phyloP scores from a whole-genome alignment of 768 basidiomycete genomes.

The Lactifluus volemus region DNA sequence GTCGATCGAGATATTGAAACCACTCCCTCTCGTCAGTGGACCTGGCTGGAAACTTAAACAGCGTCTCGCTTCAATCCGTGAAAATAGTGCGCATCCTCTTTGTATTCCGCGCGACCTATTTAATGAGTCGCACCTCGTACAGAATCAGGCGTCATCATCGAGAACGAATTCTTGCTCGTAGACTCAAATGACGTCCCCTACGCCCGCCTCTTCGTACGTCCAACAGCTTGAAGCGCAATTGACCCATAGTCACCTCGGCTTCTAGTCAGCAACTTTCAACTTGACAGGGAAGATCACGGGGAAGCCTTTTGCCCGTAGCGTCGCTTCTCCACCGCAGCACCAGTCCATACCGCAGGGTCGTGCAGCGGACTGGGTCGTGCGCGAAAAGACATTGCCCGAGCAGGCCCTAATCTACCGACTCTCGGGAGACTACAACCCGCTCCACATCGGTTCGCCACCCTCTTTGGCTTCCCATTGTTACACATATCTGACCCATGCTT shows the following conservation, averaged over 20 bases:
- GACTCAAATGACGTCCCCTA: constrained; percentile 47
- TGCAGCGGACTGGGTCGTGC: constrained; percentile 34
- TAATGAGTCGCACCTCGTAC: not conserved
- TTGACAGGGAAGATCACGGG: constrained; percentile 34
- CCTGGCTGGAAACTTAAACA: constrained; percentile 69
- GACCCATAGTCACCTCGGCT: not conserved
- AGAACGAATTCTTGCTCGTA: constrained; percentile 52
- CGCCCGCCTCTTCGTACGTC: constrained; percentile 34
- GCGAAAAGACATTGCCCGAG: constrained; percentile 32
- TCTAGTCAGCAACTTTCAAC: constrained; percentile 34
- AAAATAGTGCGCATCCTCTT: constrained; percentile 57
- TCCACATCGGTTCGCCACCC: constrained; percentile 35
- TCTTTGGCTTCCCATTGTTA: not conserved
- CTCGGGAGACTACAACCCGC: constrained; percentile 44
- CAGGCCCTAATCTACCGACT: constrained; percentile 42
- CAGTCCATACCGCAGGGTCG: constrained; percentile 32
- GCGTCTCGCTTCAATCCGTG: constrained; percentile 59
- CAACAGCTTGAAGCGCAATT: not conserved
- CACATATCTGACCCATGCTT: not conserved
- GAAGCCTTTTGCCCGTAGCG: constrained; percentile 32
- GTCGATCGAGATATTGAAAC: constrained; percentile 69
- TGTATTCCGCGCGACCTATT: not conserved
- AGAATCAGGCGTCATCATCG: constrained; percentile 74
- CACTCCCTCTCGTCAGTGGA: constrained; percentile 68
- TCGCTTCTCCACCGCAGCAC: constrained; percentile 30